These are phyloP conservation scores for Cyberlindnera samutprakarnensis DNA, from an alignment of 805 yeast genomes.

Conservation along the genomic window DNA sequence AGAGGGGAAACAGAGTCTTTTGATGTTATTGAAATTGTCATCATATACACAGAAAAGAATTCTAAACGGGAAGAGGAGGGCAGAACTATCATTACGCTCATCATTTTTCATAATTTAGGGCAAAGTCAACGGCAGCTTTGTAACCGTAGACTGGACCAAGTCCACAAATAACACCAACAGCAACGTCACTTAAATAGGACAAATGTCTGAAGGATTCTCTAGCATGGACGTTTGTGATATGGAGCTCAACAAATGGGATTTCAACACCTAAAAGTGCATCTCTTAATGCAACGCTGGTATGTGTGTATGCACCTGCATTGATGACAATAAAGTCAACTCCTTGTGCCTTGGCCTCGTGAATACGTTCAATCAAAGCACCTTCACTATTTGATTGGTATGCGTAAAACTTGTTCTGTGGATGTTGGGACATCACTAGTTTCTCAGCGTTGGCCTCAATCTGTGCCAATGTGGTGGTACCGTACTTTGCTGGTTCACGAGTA, in stretches of 20 bases:
- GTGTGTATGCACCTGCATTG: constrained; percentile 48
- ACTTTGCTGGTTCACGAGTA: constrained; percentile 41
- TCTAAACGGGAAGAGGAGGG: too few relatives aligned
- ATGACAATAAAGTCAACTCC: constrained; percentile 36
- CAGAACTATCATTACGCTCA: background rate
- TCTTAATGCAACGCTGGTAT: constrained; percentile 42
- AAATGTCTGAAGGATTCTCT: constrained; percentile 45
- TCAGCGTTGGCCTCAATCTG: constrained; percentile 35
- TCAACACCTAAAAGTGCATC: constrained; percentile 42
- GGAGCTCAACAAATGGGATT: constrained; percentile 43
- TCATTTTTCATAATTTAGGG: constrained; percentile 15
- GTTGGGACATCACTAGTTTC: constrained; percentile 14
- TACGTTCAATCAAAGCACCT: constrained; percentile 39
- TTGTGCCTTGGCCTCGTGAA: constrained; percentile 35
- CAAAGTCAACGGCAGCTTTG: constrained; percentile 23
- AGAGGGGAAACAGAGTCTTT: too few relatives aligned
- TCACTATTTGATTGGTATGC: constrained; percentile 38
- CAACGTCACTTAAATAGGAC: constrained; percentile 40
- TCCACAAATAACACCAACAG: constrained; percentile 33
- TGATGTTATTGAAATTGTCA: too few relatives aligned
- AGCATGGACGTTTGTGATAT: constrained; percentile 44
- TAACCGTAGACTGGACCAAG: constrained; percentile 24
- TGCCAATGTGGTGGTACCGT: constrained; percentile 37
- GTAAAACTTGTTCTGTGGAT: constrained; percentile 25
- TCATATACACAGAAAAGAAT: too few relatives aligned